Base-by-base conservation (phyloP, 176 grass and related monocot species). In the Avena eriantha region DNA sequence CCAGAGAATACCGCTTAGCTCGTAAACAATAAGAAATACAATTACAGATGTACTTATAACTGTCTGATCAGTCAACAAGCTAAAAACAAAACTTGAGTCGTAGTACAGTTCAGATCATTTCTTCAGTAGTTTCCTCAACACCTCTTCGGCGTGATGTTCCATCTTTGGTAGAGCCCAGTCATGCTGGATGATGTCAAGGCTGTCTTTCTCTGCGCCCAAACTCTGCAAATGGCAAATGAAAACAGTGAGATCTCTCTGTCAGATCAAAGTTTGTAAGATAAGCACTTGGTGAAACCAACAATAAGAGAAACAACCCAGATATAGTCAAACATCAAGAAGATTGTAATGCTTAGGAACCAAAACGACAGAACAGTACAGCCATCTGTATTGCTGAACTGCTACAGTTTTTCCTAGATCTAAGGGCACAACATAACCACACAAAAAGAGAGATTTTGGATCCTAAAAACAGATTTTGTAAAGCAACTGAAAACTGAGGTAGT, bases 181-280 rank as follows among this genome's bases (percentile, higher is more conserved):
- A 79, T 99, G 97, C 74, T 99, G 97, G 78, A 99, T 90, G 72
- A 99, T 97, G 74, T 97, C 94, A n/a, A 97, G 83, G 82, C 87
- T 97, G 66, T 99, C 97, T 83, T 99, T 97, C 90, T 99, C 97
- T 16, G 92, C 94, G 5, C 89, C 85, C 77, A 99, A 89, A 83
- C 87, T 94, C 97, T 96, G 90, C 19, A 83, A 88, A 85, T 81
- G 12, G 13, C 41, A 29, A 80, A 70, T 23, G 31, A 72, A 80
- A 80, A 88, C 33, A 8, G 8, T 88, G 7, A 84, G n/a, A 24
- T 33, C 2, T 64, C 41, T 46, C 21, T 78, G n/a, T 26, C 5
- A 56, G 56, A 19, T 63, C 6, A 73, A 73, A 63, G 10, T 47
- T 9, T 19, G 4, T 63, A 72, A 7, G 66, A 58, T 15, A 77